phyloP scores from a whole-genome alignment of 441 rosid genomes.

The Populus hybrid region DNA sequence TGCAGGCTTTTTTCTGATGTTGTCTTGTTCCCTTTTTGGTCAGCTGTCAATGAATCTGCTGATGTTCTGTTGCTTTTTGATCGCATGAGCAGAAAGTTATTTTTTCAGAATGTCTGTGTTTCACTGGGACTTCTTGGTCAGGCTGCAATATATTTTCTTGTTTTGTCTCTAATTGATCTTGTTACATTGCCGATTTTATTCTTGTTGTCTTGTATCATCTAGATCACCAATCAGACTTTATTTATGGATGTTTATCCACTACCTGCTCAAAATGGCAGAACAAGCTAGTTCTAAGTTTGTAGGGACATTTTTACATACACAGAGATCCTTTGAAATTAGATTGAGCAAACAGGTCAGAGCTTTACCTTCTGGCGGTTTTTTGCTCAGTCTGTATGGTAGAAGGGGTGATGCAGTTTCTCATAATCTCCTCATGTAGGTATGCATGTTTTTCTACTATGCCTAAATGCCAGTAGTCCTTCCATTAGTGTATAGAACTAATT shows the following conservation, averaged over 20 bases:
- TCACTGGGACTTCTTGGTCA: not conserved
- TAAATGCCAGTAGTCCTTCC: not conserved
- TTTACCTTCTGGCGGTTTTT: not conserved
- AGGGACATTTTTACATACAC: too few species aligned
- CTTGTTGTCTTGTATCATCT: too few species aligned
- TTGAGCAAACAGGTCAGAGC: not conserved
- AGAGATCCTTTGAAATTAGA: too few species aligned
- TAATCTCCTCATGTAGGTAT: not conserved
- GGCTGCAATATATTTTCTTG: not conserved
- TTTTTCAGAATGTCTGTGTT: not conserved
- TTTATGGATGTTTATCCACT: not conserved
- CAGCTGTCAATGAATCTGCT: not conserved
- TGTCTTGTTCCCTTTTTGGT: not conserved
- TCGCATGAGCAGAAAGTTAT: not conserved
- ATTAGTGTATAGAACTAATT: not conserved
- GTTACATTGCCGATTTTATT: not conserved
- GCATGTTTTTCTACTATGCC: not conserved
- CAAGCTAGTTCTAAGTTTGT: not conserved
- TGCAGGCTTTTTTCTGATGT: slow-evolving; percentile 16
- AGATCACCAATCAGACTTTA: not conserved
- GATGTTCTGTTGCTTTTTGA: not conserved
- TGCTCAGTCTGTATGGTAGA: not conserved
- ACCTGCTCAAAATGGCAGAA: not conserved
- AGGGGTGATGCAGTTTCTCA: too few species aligned
- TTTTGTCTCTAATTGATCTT: not conserved